Percentiles rank a stretch among this genome's conserved stretches.
Evolutionary conservation across 305 asterid genomes (phyloP).

Genomic region (Rubia tinctorum): DNA sequence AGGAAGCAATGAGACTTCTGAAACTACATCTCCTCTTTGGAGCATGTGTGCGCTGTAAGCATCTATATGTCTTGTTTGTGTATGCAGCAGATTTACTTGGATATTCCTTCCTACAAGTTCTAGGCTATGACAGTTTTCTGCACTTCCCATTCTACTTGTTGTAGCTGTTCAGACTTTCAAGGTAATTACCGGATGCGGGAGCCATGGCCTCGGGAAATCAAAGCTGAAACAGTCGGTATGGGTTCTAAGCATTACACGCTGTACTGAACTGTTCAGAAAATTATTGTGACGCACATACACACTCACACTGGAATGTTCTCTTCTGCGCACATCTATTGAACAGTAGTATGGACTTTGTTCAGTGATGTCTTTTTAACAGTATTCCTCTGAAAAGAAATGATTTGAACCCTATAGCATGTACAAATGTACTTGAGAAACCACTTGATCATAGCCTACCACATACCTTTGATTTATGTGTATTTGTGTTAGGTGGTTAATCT

Average conservation of each 20-base stretch:
- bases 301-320: not conserved
- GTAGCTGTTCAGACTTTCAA: conserved; percentile 80
- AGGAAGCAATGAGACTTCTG: conserved; percentile 86
- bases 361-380: not conserved
- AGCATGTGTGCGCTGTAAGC: conserved; percentile 86
- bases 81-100: not conserved
- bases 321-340: not conserved
- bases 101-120: not conserved
- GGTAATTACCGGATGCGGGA: conserved; percentile 92
- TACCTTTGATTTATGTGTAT: not conserved
- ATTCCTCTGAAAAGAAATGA: not conserved
- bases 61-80: conserved; percentile 14
- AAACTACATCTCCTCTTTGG: conserved; percentile 95
- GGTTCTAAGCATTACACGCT: not conserved
- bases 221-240: conserved; percentile 80
- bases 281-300: not conserved
- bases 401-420: not conserved
- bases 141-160: conserved; percentile 13
- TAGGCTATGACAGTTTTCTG: not conserved
- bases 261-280: not conserved
- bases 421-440: not conserved
- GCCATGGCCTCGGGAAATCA: conserved; percentile 88
- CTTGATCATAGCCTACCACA: not conserved
- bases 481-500: conserved; percentile 60
- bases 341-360: not conserved